Evolutionary conservation across 2,329 filamentous ascomycete genomes (phyloP), one percentile per base, ranked within the genome.

Genomic region (Epichloe sp.): DNA sequence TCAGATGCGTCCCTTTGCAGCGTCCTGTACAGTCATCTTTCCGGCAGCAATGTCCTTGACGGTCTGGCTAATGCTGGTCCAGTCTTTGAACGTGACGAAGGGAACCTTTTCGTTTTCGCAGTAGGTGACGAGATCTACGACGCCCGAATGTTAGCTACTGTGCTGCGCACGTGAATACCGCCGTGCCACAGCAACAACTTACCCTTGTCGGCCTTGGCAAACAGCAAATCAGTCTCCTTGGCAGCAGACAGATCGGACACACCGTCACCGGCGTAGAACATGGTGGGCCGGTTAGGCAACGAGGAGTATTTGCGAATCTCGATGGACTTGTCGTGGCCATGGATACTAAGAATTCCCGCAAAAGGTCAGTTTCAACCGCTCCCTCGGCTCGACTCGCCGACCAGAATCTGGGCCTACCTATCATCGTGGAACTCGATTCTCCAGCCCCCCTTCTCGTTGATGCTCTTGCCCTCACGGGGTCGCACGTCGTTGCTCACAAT

Each of bases 251-350:
- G 74, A 65, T 97, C 91, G 3, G 87, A 94, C 4, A 96, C 88
- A 47, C 91, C 91, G 60, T 97, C 91, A 53, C 93, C 93, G 35
- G 93, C 91, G 62, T 98, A 98, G 67, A 97, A 88, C 71, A 97
- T 80, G 40, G 81, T 83, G 2, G 93, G 93, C 42, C 89, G 78
- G 61, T 85, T 69, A 0, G 87, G 82, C 43, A 95, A 74, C 26
- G 80, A 75, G 2, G 85, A 83, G 69, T 97, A 97, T 48, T 88
- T 88, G 57, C 87, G 82, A 61, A 98, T 88, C 65, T 93, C 88
- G 50, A 91, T 74, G 26, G 85, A 90, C 79, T 98, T 98, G 76
- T 98, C 91, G 65, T 98, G 93, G n/a, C 93, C 93, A 61, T 94
- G 94, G 53, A 83, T 77, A 63, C 85, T 87, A 55, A 31, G 40